A percentile compares a stretch with the other conserved stretches of the same genome.
Conservation (phyloP, 2,329 filamentous ascomycete genomes). For the Lasiodiplodia theobromae region DNA sequence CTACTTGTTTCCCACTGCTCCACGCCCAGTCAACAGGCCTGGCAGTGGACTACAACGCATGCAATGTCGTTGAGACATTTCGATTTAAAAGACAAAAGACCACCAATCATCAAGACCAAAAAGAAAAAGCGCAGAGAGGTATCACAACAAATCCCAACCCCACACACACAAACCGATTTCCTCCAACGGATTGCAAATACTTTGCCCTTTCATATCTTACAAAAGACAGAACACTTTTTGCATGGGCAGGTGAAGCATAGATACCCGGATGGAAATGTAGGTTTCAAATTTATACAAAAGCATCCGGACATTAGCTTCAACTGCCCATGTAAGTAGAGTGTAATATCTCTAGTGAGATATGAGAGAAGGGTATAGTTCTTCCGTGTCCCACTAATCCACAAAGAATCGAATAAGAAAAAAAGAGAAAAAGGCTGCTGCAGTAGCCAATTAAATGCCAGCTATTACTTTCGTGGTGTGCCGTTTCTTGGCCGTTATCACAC, state of each 20-base stretch:
- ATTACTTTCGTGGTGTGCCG: not conserved
- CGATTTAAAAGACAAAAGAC: not conserved
- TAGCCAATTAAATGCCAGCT: conserved; percentile 16
- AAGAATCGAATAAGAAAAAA: not conserved
- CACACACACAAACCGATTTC: not conserved
- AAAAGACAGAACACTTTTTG: too few species aligned
- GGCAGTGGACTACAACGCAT: not conserved
- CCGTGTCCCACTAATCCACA: too few species aligned
- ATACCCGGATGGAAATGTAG: too few species aligned
- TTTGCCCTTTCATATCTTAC: too few species aligned
- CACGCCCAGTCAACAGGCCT: not conserved
- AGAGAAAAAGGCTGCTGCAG: not conserved
- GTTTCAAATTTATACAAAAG: too few species aligned
- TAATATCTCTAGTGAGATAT: not conserved
- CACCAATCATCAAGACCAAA: not conserved
- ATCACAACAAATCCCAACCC: conserved; percentile 13
- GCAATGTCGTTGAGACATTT: conserved; percentile 4
- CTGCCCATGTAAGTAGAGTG: not conserved
- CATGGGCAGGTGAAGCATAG: too few species aligned
- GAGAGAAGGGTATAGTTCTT: not conserved
- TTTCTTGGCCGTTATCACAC: not conserved
- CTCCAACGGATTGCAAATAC: not conserved
- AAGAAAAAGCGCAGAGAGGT: conserved; percentile 21
- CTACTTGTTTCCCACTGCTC: not conserved
- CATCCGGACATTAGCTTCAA: not conserved